phyloP scores from a whole-genome alignment of 371 early-diverging fungal genomes.

The Mucor plumbeus region DNA sequence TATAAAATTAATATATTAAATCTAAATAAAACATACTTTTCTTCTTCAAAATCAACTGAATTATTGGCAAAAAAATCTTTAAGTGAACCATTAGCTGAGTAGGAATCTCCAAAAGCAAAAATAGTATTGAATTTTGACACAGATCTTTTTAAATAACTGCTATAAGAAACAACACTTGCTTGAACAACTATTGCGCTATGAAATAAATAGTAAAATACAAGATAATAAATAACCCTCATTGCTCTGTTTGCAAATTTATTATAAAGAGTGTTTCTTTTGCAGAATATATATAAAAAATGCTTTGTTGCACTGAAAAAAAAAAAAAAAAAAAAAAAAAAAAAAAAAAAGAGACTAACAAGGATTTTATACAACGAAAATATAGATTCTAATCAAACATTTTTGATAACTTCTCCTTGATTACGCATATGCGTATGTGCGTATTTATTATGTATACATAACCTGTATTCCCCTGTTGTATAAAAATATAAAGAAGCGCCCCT shows the following conservation, averaged over 20 bases:
- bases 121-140: conserved; percentile 6
- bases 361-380: no score
- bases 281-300: no score
- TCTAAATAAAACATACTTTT: background rate
- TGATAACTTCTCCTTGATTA: background rate
- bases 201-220: background rate
- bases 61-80: conserved; percentile 9
- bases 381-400: background rate
- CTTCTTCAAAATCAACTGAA: background rate
- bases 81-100: conserved; percentile 19
- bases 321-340: no score
- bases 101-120: conserved; percentile 28
- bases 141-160: background rate
- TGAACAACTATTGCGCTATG: background rate
- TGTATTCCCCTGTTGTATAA: background rate
- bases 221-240: background rate
- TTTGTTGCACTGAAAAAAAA: no score
- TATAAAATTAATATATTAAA: background rate
- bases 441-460: background rate
- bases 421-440: background rate
- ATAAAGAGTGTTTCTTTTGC: no score
- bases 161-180: background rate
- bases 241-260: background rate
- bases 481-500: background rate
- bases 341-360: background rate